These are phyloP conservation scores for Penicillium odoratum DNA, from an alignment of 495 filamentous ascomycete species.

Conservation along the genomic window DNA sequence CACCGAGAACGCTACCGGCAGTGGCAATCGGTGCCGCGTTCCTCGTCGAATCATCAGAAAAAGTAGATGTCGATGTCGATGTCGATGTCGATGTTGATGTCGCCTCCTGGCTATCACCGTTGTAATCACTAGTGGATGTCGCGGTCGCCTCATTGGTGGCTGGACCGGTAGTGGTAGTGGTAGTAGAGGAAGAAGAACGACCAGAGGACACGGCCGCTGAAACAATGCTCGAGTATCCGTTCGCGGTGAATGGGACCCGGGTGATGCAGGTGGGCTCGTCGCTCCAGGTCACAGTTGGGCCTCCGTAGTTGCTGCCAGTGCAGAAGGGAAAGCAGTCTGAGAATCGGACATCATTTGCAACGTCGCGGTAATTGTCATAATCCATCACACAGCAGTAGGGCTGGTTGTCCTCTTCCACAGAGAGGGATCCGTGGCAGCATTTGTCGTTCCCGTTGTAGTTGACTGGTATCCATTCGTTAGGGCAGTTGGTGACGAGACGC, in stretches of 20 bases:
- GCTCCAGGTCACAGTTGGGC: background rate
- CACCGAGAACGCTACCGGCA: constrained; percentile 2
- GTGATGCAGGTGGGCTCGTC: constrained; percentile 2
- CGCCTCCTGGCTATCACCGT: background rate
- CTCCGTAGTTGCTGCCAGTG: background rate
- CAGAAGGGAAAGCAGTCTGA: constrained; percentile 9
- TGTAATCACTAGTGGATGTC: background rate
- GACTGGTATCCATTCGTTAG: background rate
- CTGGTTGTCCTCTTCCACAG: background rate
- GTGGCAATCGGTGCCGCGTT: background rate
- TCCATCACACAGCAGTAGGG: constrained; percentile 5
- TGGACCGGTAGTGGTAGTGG: background rate
- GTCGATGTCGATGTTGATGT: background rate
- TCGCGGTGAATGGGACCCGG: constrained; percentile 1
- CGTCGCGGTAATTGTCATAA: background rate
- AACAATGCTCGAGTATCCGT: constrained; percentile 3
- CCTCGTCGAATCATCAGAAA: background rate
- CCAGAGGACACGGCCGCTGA: background rate
- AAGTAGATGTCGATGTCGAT: background rate
- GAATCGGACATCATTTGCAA: background rate
- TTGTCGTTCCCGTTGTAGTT: constrained; percentile 1
- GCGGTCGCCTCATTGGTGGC: background rate
- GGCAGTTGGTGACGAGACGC: constrained; percentile 2
- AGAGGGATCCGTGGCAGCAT: constrained; percentile 4
- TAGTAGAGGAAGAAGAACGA: background rate